Evolutionary conservation across 129 eudicot species (phyloP).

Genomic region (Dittrichia graveolens): DNA sequence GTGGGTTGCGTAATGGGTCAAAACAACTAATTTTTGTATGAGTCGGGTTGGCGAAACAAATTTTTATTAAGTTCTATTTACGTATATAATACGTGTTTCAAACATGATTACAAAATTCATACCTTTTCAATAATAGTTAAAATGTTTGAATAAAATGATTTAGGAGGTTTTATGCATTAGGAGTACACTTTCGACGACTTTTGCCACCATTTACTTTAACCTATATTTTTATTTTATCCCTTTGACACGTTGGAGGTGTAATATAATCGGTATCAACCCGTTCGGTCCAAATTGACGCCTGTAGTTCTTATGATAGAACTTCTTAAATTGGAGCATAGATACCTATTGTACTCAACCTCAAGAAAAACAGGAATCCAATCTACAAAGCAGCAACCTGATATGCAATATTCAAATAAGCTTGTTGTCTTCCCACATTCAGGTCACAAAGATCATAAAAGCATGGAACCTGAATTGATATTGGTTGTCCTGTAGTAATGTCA

Average conservation of each 20-base stretch:
- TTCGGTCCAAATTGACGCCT: neutral
- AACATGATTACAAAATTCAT: neutral
- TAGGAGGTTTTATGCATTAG: neutral
- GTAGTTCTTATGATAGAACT: neutral
- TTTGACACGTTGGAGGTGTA: neutral
- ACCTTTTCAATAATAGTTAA: neutral
- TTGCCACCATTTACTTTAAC: neutral
- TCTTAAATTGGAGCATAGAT: neutral
- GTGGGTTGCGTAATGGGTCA: neutral
- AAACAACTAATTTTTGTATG: neutral
- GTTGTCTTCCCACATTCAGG: neutral
- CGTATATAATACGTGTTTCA: neutral
- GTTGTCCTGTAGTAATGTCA: neutral
- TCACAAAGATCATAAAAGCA: neutral
- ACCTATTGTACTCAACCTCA: neutral
- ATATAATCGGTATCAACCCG: neutral
- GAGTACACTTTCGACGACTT: neutral
- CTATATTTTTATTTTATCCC: neutral
- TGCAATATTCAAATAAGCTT: neutral
- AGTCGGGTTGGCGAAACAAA: neutral
- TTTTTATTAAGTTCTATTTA: neutral
- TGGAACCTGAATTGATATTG: neutral
- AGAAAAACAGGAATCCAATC: too few relatives aligned
- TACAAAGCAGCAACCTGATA: too few relatives aligned
- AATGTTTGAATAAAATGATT: neutral